Base-by-base conservation (phyloP, 768 basidiomycete species). In the Peribolospora kevripleyi region DNA sequence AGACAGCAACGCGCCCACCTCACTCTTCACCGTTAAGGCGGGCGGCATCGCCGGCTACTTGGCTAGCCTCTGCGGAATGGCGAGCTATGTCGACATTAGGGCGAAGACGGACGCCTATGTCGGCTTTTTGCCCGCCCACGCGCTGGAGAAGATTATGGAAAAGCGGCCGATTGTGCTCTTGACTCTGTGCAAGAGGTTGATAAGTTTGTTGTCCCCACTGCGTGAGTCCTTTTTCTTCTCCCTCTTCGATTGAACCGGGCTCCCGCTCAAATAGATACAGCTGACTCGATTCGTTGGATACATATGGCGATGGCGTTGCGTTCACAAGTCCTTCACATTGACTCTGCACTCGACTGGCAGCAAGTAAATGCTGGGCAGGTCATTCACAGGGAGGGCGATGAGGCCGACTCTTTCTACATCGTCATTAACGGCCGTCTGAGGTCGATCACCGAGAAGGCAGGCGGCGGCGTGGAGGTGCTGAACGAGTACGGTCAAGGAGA, bases 81-180 rank as follows among this genome's bases (percentile, higher is more conserved):
- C 87, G 5, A 91, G 87, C 3, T 98, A 97, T 64, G 90, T 97
- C 48, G 86, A 91, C 65, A 93, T 98, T 65, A 81, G 75, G 60
- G 88, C 93, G 4, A 97, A 95, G 71, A 97, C 90, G 0, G 91
- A 98, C 64, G 82, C 81, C n/a, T 98, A 91, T 62, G 93, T 97
- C 59, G 93, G 93, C 0, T 91, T 91, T 67, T 68, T 98, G 39
- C 84, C 93, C 1, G 78, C 83, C 3, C 75, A 81, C 63, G 82
- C 91, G 5, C 70, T 98, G 54, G 87, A 97, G 64, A 73, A 83
- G 36, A 73, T 98, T 54, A 74, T 97, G 46, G 93, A 97, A 67
- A 81, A 88, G 61, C 75, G 84, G 50, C 93, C 93, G 2, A 97
- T 98, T 53, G 93, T 98, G 3, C 73, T 97, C 8, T 71, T 98